Evolutionary conservation across 805 yeast genomes (phyloP).

Genomic region (Candida tallmaniae): DNA sequence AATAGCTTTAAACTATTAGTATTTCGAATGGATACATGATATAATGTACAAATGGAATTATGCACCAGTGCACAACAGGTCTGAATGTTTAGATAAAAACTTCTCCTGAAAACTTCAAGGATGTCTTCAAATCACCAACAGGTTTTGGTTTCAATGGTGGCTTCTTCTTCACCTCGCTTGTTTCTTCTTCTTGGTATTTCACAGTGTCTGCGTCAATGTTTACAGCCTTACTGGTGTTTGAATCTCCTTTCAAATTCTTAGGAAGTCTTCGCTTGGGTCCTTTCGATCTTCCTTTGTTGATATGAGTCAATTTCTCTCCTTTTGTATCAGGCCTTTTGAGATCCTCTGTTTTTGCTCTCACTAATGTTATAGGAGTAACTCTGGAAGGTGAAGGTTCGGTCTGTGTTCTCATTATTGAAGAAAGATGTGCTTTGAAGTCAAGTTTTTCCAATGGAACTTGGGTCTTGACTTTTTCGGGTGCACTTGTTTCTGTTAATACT

Average conservation of each 20-base stretch:
- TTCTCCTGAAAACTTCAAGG: conserved; percentile 12
- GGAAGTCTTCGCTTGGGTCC: conserved; percentile 54
- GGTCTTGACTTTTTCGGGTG: conserved; percentile 1
- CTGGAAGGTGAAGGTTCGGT: conserved; percentile 18
- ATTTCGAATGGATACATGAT: too few relatives aligned
- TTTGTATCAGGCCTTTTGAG: conserved; percentile 6
- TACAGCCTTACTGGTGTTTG: too few relatives aligned
- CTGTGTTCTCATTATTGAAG: conserved; percentile 25
- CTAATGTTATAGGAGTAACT: conserved; percentile 3
- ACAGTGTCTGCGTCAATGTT: too few relatives aligned
- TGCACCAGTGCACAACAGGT: too few relatives aligned
- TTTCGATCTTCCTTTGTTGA: conserved; percentile 43
- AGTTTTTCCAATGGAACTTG: conserved; percentile 5
- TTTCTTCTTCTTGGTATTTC: too few relatives aligned
- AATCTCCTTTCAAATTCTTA: conserved; percentile 11
- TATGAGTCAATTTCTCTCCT: conserved; percentile 33
- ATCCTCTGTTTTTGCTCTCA: conserved; percentile 6
- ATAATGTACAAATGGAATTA: too few relatives aligned
- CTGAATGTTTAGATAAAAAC: conserved; percentile 14
- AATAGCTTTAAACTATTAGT: too few relatives aligned
- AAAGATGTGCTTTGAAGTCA: conserved; percentile 19
- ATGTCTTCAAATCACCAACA: conserved; percentile 7
- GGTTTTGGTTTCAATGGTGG: conserved; percentile 8
- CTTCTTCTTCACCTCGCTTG: too few relatives aligned
- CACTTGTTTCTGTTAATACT: too few relatives aligned